Evolutionary conservation across 78 protist genomes (phyloP).

Genomic region (Neovahlkampfia damariscottae): DNA sequence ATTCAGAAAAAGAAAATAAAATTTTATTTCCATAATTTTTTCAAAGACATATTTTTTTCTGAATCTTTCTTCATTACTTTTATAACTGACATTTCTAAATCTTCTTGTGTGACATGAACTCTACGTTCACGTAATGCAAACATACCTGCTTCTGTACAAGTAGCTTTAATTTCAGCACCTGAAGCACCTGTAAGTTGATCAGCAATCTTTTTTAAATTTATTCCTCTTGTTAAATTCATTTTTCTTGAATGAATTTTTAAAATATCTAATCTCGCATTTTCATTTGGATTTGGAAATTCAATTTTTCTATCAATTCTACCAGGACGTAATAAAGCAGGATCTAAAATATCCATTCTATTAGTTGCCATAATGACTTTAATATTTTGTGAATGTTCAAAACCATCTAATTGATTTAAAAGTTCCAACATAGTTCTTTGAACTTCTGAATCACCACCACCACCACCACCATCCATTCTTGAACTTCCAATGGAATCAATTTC

Average conservation of each 20-base stretch:
- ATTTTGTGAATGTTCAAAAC: constrained; percentile 93
- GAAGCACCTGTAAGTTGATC: constrained; percentile 79
- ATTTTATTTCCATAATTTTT: constrained; percentile 80
- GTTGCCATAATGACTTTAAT: constrained; percentile 99
- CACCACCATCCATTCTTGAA: constrained; percentile 49
- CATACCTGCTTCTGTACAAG: constrained; percentile 97
- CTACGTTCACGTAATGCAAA: constrained; percentile 97
- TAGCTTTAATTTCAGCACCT: constrained; percentile 98
- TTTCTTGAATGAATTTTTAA: constrained; percentile 94
- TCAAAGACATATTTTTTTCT: constrained; percentile 81
- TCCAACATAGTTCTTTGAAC: constrained; percentile 99
- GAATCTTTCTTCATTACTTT: constrained; percentile 94
- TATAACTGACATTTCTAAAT: constrained; percentile 97
- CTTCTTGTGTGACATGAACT: constrained; percentile 97
- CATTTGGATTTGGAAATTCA: constrained; percentile 90
- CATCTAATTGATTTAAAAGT: constrained; percentile 98
- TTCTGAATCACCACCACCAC: constrained; percentile 79
- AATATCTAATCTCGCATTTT: constrained; percentile 74
- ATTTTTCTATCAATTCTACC: constrained; percentile 98
- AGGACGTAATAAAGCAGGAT: constrained; percentile 96
- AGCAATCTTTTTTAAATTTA: constrained; percentile 83
- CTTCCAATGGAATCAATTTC: constrained; percentile 96
- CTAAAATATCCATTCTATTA: constrained; percentile 98
- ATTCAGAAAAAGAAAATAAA: background rate
- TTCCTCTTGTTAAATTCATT: constrained; percentile 97